Base-by-base conservation (phyloP, 169 alveolate species). In the Sarcocystis neurona region DNA sequence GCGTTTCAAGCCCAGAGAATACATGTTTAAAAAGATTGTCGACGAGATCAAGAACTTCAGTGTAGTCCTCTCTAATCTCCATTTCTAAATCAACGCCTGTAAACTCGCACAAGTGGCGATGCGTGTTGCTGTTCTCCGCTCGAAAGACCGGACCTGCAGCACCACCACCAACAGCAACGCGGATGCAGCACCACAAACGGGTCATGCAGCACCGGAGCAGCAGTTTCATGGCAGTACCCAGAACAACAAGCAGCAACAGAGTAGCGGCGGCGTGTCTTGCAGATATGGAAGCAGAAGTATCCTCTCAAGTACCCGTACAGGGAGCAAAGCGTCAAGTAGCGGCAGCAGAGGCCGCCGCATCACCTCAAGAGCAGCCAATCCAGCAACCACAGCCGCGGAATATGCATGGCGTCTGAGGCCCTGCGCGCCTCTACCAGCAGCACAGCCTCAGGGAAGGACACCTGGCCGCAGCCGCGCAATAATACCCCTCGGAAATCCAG, bases 71-170 rank as follows among this genome's bases (percentile, higher is more conserved):
- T 87, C 97, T 95, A 87, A 98, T 96, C 53, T 97, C 97, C 99
- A 99, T 98, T 43, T 90, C 92, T 66, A 98, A 80, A 95, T 99
- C 99, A 68, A 99, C 95, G 1, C 99, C 99, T 32, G 97, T 97
- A 96, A 98, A 99, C 94, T 99, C 99, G 92, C 99, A 98, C 92
- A 98, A 91, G 94, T 99, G 99, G 79, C 99, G 96, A 89, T 98
- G 99, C 0, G 99, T 98, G 94, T 97, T 97, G 47, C 99, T 97
- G 92, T 98, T 97, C 94, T 99, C 99, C 4, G 99, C 99, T 85
- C 99, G 94, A 95, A 99, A 99, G 44, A 99, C 99, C 34, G 99
- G 99, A 6, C 97, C 95, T 92, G 87, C 44, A 43, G 68, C 72
- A 34, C 20, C 60, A 15, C 60, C 60, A 15, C 60, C 60, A 15